These are phyloP conservation scores for Fragaria ananassa DNA, from an alignment of 306 rosid genomes.

Conservation along the genomic window DNA sequence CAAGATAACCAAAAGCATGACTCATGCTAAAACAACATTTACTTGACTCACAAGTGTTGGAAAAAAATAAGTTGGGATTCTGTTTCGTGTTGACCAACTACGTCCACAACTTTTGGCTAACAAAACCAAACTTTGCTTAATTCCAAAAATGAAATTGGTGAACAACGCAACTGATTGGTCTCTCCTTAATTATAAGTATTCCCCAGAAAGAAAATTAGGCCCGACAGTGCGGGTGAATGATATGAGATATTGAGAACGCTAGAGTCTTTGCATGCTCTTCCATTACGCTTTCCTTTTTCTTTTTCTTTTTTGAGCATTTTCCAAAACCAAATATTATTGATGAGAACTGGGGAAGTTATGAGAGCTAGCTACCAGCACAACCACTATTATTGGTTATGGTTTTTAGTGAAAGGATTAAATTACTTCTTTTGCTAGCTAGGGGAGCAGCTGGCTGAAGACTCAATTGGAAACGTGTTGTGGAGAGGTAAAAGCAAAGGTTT, in stretches of 20 bases:
- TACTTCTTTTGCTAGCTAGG: not conserved
- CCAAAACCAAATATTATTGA: not conserved
- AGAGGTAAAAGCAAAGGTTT: not conserved
- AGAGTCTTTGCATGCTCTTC: not conserved
- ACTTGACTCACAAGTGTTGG: slow-evolving; percentile 9
- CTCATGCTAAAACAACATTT: not conserved
- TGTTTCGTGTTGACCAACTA: not conserved
- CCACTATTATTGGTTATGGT: not conserved
- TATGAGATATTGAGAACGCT: not conserved
- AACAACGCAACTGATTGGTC: not conserved
- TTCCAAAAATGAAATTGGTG: not conserved
- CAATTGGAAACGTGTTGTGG: not conserved
- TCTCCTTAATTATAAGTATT: not conserved
- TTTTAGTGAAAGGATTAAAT: not conserved
- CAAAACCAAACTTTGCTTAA: not conserved
- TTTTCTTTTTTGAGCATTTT: not conserved
- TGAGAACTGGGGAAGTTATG: not conserved
- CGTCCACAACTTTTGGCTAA: not conserved
- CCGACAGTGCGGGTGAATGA: not conserved
- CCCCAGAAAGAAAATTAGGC: not conserved
- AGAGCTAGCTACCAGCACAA: not conserved
- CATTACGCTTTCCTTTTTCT: not conserved
- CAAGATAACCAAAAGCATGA: slow-evolving; percentile 9
- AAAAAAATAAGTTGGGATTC: not conserved
- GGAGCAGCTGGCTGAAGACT: not conserved